phyloP scores from a whole-genome alignment of 495 filamentous ascomycete species.

The Daldinia decipiens region DNA sequence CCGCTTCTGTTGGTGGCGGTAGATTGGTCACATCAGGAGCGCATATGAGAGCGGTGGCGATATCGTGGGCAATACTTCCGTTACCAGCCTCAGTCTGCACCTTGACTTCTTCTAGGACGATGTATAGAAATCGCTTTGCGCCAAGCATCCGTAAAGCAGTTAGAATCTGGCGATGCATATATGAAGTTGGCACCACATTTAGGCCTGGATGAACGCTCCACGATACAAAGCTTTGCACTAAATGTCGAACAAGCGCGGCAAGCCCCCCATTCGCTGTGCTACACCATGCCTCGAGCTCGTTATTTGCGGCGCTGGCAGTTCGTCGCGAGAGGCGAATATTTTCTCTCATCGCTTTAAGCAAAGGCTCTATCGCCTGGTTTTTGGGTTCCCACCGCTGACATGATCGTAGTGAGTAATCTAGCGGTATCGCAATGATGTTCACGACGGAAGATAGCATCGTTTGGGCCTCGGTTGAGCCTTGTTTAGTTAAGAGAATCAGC shows the following conservation, averaged over 20 bases:
- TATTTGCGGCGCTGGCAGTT: slow-evolving; percentile 70
- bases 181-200: slow-evolving; percentile 74
- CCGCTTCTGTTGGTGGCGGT: slow-evolving; percentile 53
- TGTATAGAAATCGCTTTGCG: slow-evolving; percentile 66
- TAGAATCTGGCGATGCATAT: slow-evolving; percentile 81
- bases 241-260: slow-evolving; percentile 67
- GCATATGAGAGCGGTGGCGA: slow-evolving; percentile 77
- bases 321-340: slow-evolving; percentile 72
- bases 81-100: slow-evolving; percentile 58
- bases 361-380: slow-evolving; percentile 74
- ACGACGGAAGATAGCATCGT: slow-evolving; percentile 85
- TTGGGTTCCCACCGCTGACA: slow-evolving; percentile 75
- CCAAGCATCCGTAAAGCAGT: slow-evolving; percentile 75
- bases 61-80: slow-evolving; percentile 74
- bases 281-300: slow-evolving; percentile 82
- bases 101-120: slow-evolving; percentile 77
- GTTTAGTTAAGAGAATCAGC: slow-evolving; percentile 77
- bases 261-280: slow-evolving; percentile 69
- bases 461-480: slow-evolving; percentile 81
- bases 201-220: slow-evolving; percentile 77
- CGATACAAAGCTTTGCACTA: slow-evolving; percentile 72
- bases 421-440: slow-evolving; percentile 78
- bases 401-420: slow-evolving; percentile 79
- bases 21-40: slow-evolving; percentile 67
- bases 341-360: slow-evolving; percentile 74